These are phyloP conservation scores for Hypomontagnella submonticulosa DNA, from an alignment of 495 filamentous ascomycete genomes.

Conservation along the genomic window DNA sequence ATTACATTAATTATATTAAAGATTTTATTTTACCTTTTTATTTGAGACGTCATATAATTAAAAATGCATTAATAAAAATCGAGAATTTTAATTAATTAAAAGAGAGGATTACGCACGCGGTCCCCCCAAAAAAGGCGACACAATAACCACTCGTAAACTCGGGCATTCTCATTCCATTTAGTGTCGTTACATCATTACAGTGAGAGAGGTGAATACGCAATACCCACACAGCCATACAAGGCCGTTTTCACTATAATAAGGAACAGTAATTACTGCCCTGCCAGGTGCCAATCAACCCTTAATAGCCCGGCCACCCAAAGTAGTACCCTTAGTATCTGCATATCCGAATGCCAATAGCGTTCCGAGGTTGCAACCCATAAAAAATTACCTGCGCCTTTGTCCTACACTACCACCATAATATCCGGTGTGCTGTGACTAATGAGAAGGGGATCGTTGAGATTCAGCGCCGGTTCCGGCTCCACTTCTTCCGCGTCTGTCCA, in stretches of 20 bases:
- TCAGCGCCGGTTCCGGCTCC: conserved; percentile 36
- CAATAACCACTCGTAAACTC: too few species aligned
- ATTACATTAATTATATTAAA: too few species aligned
- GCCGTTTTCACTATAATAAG: conserved; percentile 14
- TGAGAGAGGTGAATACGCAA: conserved; percentile 31
- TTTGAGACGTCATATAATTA: too few species aligned
- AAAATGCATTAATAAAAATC: too few species aligned
- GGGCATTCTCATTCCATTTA: conserved; percentile 2
- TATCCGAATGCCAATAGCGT: conserved; percentile 6
- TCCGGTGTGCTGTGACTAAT: conserved; percentile 32
- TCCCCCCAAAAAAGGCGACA: too few species aligned
- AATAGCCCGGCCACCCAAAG: background rate
- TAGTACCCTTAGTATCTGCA: conserved; percentile 1
- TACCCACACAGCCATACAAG: background rate
- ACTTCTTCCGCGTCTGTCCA: conserved; percentile 65
- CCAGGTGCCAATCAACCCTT: background rate
- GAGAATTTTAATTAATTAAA: too few species aligned
- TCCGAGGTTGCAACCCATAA: conserved; percentile 4
- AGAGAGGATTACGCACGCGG: too few species aligned
- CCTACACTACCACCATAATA: conserved; percentile 41
- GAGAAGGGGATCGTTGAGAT: conserved; percentile 41
- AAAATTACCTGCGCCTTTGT: conserved; percentile 3
- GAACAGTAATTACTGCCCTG: conserved; percentile 6
- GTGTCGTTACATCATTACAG: conserved; percentile 8
- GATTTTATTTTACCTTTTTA: too few species aligned